Percentiles rank a stretch among this genome's conserved stretches.
phyloP scores from a whole-genome alignment of 169 alveolate species.

The Plasmodium malariae region DNA sequence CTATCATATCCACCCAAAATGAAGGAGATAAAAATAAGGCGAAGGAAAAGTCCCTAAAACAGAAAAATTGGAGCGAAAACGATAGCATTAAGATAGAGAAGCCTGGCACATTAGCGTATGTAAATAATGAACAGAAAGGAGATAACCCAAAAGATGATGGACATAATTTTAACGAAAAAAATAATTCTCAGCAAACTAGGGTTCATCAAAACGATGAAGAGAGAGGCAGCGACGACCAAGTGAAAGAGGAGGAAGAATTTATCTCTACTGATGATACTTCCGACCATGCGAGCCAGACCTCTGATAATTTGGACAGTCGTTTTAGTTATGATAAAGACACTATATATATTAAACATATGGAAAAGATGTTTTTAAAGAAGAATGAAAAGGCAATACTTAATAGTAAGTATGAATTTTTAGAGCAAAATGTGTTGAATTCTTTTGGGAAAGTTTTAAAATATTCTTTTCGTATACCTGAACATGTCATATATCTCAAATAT shows the following conservation, averaged over 20 bases:
- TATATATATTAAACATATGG: background rate
- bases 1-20: background rate
- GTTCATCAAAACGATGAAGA: background rate
- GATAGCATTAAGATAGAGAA: too few species aligned
- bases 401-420: conserved; percentile 39
- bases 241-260: background rate
- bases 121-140: too few species aligned
- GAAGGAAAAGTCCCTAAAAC: background rate
- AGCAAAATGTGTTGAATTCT: conserved; percentile 12
- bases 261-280: too few species aligned
- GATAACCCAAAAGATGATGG: too few species aligned
- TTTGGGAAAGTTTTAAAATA: conserved; percentile 58
- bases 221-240: background rate
- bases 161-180: too few species aligned
- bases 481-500: conserved; percentile 22
- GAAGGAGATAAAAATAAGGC: background rate
- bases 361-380: conserved; percentile 22
- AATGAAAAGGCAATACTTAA: conserved; percentile 30
- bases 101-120: too few species aligned
- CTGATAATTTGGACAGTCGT: background rate
- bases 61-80: too few species aligned
- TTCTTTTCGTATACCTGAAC: conserved; percentile 59
- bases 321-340: conserved; percentile 4
- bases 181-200: too few species aligned
- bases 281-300: too few species aligned